Evolutionary conservation across 2,329 filamentous ascomycete species (phyloP).

Genomic region (Pseudocercospora fijiensis): DNA sequence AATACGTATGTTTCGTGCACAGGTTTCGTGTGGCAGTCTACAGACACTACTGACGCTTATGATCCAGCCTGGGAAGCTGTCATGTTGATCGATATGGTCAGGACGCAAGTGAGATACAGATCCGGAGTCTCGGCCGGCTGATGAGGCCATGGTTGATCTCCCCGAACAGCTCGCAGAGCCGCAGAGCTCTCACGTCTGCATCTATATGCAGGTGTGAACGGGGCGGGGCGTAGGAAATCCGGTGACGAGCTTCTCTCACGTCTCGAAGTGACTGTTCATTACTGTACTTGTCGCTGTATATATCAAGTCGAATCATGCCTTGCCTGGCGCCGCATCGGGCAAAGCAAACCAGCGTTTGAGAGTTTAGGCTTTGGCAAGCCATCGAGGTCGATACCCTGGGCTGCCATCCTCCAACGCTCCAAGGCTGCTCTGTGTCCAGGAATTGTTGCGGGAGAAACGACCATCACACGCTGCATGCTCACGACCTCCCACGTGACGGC

Average conservation of each 20-base stretch:
- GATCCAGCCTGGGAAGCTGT: not conserved
- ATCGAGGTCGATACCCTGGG: not conserved
- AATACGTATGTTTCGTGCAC: not conserved
- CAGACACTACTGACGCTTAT: not conserved
- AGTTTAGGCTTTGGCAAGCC: constrained; percentile 1
- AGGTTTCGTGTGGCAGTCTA: not conserved
- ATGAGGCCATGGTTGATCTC: not conserved
- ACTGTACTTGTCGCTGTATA: not conserved
- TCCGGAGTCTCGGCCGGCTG: not conserved
- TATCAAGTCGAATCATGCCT: not conserved
- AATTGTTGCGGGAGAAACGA: not conserved
- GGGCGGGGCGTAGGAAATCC: constrained; percentile 8
- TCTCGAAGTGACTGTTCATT: not conserved
- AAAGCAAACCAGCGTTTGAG: not conserved
- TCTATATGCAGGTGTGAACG: constrained; percentile 8
- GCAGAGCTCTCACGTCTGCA: not conserved
- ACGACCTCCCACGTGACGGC: not conserved
- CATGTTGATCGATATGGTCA: not conserved
- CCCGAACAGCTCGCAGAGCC: constrained; percentile 4
- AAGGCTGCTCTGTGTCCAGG: not conserved
- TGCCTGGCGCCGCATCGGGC: not conserved
- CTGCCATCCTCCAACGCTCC: not conserved
- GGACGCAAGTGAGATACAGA: not conserved
- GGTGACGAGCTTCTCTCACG: constrained; percentile 5
- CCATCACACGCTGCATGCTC: not conserved